These are phyloP conservation scores for Leishmania guyanensis DNA, from an alignment of 208 protist species.

Conservation along the genomic window DNA sequence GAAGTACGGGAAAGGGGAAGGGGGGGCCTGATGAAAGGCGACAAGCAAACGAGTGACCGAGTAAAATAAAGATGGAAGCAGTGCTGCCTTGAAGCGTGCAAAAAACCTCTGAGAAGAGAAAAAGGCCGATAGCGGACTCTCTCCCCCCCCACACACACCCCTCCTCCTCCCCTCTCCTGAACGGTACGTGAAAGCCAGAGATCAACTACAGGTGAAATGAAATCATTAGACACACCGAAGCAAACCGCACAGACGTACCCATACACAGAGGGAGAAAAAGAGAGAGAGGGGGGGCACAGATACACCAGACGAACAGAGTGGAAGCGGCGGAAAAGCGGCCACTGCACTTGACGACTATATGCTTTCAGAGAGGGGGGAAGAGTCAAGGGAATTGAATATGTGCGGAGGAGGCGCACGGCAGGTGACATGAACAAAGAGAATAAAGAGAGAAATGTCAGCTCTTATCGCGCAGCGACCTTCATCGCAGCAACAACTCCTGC, in stretches of 20 bases:
- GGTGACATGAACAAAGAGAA: neutral
- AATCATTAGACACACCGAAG: conserved; percentile 2
- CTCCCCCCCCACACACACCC: too few species aligned
- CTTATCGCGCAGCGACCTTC: neutral
- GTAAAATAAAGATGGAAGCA: neutral
- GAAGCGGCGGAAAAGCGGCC: neutral
- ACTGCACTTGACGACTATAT: neutral
- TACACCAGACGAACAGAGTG: conserved; percentile 9
- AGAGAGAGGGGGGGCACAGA: conserved; percentile 1
- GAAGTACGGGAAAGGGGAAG: neutral
- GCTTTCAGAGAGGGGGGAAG: conserved; percentile 3
- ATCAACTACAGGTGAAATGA: conserved; percentile 3
- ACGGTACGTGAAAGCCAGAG: neutral
- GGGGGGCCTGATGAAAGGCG: too few species aligned
- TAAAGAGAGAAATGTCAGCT: neutral
- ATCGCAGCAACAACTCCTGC: neutral
- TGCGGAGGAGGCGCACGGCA: neutral
- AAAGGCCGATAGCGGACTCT: neutral
- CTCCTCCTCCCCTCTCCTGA: too few species aligned
- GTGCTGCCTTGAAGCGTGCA: conserved; percentile 3
- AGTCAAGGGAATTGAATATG: conserved; percentile 9
- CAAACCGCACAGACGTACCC: neutral
- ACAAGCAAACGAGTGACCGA: neutral
- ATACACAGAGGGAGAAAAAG: neutral
- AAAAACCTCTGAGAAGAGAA: neutral